These are phyloP conservation scores for Begonia loranthoides DNA, from an alignment of 306 rosid species.

Conservation along the genomic window DNA sequence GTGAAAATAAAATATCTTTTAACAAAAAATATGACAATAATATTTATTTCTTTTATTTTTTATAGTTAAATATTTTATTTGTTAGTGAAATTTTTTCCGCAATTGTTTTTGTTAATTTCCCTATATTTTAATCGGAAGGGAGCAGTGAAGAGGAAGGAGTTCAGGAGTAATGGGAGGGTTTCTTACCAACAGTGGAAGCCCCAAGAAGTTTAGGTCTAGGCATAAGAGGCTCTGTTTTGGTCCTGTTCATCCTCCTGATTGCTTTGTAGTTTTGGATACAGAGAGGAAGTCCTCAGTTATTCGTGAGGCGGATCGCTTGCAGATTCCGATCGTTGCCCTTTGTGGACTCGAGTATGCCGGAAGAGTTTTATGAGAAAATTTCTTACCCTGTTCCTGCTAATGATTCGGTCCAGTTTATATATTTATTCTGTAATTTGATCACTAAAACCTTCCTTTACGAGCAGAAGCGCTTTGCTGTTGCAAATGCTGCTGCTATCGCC, in stretches of 20 bases:
- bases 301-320: slow-evolving; percentile 48
- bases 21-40: too few species aligned
- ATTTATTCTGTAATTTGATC: slow-evolving; percentile 61
- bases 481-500: slow-evolving; percentile 8
- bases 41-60: too few species aligned
- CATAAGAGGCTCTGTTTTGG: slow-evolving; percentile 57
- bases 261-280: slow-evolving; percentile 53
- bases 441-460: slow-evolving; percentile 57
- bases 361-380: slow-evolving; percentile 34
- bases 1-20: too few species aligned
- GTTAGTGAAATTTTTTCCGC: too few species aligned
- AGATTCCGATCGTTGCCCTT: slow-evolving; percentile 72
- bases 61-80: too few species aligned
- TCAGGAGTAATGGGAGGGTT: slow-evolving; percentile 66
- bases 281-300: slow-evolving; percentile 52
- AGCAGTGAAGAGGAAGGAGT: too few species aligned
- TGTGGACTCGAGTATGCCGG: slow-evolving; percentile 52
- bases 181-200: slow-evolving; percentile 58
- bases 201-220: slow-evolving; percentile 76
- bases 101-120: too few species aligned
- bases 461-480: slow-evolving; percentile 12
- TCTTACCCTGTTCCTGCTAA: slow-evolving; percentile 79
- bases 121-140: too few species aligned
- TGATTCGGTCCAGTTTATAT: slow-evolving; percentile 52
- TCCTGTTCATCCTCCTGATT: slow-evolving; percentile 64